A percentile compares a stretch with the other conserved stretches of the same genome.
Evolutionary conservation across 495 filamentous ascomycete species (phyloP).

Genomic region (Xylaria nigripes): DNA sequence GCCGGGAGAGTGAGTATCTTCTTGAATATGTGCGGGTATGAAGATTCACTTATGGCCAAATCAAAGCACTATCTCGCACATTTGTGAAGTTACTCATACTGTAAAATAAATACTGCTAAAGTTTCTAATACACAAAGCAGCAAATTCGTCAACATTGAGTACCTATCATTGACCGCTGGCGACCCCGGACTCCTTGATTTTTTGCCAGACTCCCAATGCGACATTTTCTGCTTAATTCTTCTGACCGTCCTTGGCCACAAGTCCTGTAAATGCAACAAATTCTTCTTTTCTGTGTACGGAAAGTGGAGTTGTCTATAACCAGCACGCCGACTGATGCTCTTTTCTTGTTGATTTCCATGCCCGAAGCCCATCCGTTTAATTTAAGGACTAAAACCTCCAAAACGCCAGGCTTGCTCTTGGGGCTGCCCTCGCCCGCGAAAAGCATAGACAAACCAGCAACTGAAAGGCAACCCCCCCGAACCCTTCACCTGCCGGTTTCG

Average conservation of each 20-base stretch:
- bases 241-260: not conserved
- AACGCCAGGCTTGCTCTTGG: slow-evolving; percentile 17
- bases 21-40: no score
- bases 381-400: not conserved
- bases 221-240: not conserved
- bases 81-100: not conserved
- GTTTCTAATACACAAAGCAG: not conserved
- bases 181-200: not conserved
- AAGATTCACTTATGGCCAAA: no score
- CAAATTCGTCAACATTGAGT: not conserved
- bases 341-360: slow-evolving; percentile 12
- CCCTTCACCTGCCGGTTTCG: slow-evolving; percentile 6
- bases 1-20: no score
- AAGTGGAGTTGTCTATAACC: slow-evolving; percentile 31
- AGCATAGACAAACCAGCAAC: slow-evolving; percentile 1
- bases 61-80: no score
- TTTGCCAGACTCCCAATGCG: not conserved
- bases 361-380: not conserved
- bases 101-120: not conserved
- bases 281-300: slow-evolving; percentile 24
- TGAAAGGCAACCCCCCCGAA: slow-evolving; percentile 11
- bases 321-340: slow-evolving; percentile 18
- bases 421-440: slow-evolving; percentile 2
- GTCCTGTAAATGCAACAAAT: slow-evolving; percentile 6
- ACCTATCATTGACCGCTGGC: not conserved